Base-by-base conservation (phyloP, 768 basidiomycete species). In the Heimioporus sp. region DNA sequence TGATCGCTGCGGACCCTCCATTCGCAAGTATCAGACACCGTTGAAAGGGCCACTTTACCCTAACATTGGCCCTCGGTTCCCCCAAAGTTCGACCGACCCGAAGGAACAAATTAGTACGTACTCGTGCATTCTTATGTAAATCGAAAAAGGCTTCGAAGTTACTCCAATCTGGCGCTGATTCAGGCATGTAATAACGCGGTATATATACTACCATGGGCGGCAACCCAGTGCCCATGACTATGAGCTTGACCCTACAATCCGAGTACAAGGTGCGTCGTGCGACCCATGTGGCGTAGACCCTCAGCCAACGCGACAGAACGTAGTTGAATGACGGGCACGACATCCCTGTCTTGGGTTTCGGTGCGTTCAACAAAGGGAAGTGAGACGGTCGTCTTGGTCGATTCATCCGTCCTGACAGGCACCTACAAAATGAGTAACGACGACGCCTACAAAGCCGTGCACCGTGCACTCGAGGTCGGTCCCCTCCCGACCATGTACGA, bases 301-400 rank as follows among this genome's bases (percentile, higher is more conserved):
- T 36, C 15, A 5, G 31, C 32, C n/a, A 12, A 48, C 16, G 21
- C 10, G 41, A 48, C 12, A 36, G 34, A 15, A 36, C 24, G 16
- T 31, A 46, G 52, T 20, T 46, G 30, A 51, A 49, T 2, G 55
- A 53, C 28, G 36, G 49, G 30, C 43, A 50, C 16, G 48, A 55
- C 12, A 55, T 51, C 24, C 49, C 51, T 5, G 40, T 57, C 49
- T 30, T 61, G 2, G 48, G 47, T 7, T 52, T 55, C 16, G 51
- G 53, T 63, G 15, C 28, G 49, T 49, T 46, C 32, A 31, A 19
- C 19, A 17, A 35, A 35, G 16, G 15, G 20, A 40, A 17, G 16
- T 34, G 15, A 46, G 13, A 21, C 15, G n/a, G n/a, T 13, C 43
- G 6, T 28, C 24, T 28, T 28, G 1, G 3, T 28, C 24, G 24